phyloP scores from a whole-genome alignment of 306 rosid species.

The Dryas octopetala region DNA sequence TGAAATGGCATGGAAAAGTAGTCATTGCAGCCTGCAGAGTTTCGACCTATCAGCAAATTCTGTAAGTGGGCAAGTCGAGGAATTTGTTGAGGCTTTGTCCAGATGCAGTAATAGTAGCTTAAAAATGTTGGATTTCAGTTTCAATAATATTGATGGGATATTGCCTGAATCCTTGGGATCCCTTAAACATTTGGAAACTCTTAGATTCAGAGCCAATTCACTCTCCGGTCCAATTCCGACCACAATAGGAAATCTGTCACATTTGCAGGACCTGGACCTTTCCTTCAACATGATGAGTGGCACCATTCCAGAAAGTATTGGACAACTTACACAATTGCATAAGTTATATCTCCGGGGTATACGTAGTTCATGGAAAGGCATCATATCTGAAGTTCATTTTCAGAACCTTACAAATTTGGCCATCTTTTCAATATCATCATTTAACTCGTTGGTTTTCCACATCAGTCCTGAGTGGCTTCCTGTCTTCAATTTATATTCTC shows the following conservation, averaged over 20 bases:
- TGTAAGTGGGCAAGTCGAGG: too few species aligned
- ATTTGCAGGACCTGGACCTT: neutral
- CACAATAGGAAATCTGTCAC: neutral
- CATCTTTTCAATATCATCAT: neutral
- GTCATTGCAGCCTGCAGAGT: too few species aligned
- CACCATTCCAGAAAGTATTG: conserved; percentile 12
- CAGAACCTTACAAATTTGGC: neutral
- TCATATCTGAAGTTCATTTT: conserved; percentile 3
- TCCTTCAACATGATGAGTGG: conserved; percentile 7
- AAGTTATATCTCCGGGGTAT: neutral
- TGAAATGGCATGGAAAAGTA: neutral
- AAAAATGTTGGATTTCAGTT: too few species aligned
- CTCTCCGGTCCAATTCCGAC: conserved; percentile 4
- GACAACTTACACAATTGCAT: neutral
- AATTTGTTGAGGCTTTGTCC: too few species aligned
- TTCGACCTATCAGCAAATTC: too few species aligned
- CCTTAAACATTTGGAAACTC: too few species aligned
- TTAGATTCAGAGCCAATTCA: too few species aligned
- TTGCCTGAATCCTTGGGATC: too few species aligned
- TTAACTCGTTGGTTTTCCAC: neutral
- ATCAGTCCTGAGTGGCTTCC: conserved; percentile 5
- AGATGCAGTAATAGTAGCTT: too few species aligned
- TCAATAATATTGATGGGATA: too few species aligned
- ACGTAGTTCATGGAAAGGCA: conserved; percentile 5
- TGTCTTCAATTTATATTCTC: neutral